Percentiles rank a stretch among this genome's conserved stretches.
phyloP scores from a whole-genome alignment of 805 yeast species.

The Myxozyma vanderwaltii region DNA sequence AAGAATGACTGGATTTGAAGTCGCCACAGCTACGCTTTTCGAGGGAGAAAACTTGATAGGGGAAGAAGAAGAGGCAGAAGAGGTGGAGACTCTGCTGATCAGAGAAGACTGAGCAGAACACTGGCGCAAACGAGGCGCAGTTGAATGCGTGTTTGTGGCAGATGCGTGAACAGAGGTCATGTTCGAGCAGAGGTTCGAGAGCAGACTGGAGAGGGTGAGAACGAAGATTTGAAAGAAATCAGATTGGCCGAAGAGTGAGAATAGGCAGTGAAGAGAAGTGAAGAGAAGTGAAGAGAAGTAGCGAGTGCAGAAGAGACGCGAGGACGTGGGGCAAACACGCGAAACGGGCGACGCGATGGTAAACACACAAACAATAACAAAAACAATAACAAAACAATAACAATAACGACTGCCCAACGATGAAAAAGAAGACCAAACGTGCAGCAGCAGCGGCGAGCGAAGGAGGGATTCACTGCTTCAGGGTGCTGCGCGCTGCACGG shows the following conservation, averaged over 20 bases:
- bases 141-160: background rate
- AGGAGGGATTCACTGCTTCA: too few relatives aligned
- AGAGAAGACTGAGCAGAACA: background rate
- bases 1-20: conserved; percentile 6
- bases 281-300: background rate
- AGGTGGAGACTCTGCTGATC: background rate
- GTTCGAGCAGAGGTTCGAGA: too few relatives aligned
- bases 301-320: background rate
- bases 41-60: background rate
- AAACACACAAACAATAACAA: too few relatives aligned
- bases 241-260: too few relatives aligned
- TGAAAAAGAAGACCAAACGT: too few relatives aligned
- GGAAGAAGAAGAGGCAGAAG: background rate
- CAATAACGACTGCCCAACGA: too few relatives aligned
- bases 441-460: too few relatives aligned
- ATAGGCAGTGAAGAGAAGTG: background rate
- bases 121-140: conserved; percentile 2
- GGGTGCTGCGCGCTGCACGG: background rate
- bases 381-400: too few relatives aligned
- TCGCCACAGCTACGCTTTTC: conserved; percentile 1
- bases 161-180: background rate
- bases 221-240: too few relatives aligned
- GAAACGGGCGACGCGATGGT: background rate
- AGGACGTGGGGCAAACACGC: too few relatives aligned
- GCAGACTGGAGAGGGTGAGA: too few relatives aligned